phyloP scores from a whole-genome alignment of 352 stramenopile genomes.

The Phytopythium boreale region DNA sequence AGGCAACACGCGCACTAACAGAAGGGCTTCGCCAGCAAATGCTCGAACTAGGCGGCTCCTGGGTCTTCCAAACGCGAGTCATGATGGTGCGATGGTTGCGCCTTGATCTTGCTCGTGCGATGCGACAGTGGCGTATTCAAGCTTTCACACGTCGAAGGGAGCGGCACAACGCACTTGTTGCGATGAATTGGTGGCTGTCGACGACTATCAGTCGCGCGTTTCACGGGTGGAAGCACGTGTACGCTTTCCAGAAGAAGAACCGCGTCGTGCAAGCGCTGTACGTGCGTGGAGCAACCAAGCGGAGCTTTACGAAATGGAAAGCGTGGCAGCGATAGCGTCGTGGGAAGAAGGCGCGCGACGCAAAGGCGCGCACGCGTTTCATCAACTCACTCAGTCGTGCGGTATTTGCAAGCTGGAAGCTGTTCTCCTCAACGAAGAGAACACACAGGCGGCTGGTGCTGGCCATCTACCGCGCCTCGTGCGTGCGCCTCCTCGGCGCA shows the following conservation, averaged over 20 bases:
- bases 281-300: constrained; percentile 7
- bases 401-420: constrained; percentile 13
- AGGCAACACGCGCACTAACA: constrained; percentile 10
- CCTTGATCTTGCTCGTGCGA: constrained; percentile 11
- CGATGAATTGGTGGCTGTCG: constrained; percentile 30
- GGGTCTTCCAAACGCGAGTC: neutral
- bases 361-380: neutral
- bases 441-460: constrained; percentile 18
- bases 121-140: constrained; percentile 16
- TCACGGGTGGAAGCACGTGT: constrained; percentile 19
- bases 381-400: neutral
- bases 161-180: constrained; percentile 17
- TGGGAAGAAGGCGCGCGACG: neutral
- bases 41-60: neutral
- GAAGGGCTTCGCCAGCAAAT: constrained; percentile 11
- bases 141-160: constrained; percentile 4
- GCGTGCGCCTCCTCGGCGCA: constrained; percentile 20
- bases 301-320: constrained; percentile 13
- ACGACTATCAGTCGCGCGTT: constrained; percentile 14
- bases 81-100: constrained; percentile 26
- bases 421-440: constrained; percentile 4
- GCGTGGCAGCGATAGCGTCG: constrained; percentile 6
- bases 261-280: constrained; percentile 13
- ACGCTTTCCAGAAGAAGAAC: constrained; percentile 5
- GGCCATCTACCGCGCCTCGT: constrained; percentile 25